A percentile compares a stretch with the other conserved stretches of the same genome.
Evolutionary conservation across 2,329 filamentous ascomycete genomes (phyloP).

Genomic region (Trichophyton verrucosum): DNA sequence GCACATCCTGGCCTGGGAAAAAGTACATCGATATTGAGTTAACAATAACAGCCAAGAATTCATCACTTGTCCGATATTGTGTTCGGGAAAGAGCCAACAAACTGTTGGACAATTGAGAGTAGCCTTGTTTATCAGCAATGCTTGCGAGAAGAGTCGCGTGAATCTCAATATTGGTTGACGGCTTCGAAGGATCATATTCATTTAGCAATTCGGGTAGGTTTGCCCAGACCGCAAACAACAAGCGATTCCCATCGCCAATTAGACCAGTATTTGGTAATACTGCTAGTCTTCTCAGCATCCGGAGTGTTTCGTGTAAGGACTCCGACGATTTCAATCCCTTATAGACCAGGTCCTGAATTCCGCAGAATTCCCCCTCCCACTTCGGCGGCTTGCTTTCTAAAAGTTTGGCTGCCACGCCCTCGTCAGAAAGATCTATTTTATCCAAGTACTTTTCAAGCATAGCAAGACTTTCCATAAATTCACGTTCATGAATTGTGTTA

Average conservation of each 20-base stretch:
- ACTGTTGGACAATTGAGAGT: slow-evolving; percentile 53
- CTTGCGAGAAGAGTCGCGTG: slow-evolving; percentile 58
- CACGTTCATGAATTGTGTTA: slow-evolving; percentile 90
- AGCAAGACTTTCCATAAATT: slow-evolving; percentile 80
- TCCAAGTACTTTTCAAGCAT: slow-evolving; percentile 81
- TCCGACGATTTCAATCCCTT: slow-evolving; percentile 82
- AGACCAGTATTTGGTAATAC: slow-evolving; percentile 66
- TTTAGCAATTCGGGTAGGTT: slow-evolving; percentile 79
- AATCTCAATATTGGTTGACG: slow-evolving; percentile 44
- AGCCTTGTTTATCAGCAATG: slow-evolving; percentile 61
- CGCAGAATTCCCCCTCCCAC: slow-evolving; percentile 84
- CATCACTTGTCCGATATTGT: slow-evolving; percentile 54
- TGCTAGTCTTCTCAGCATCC: slow-evolving; percentile 65
- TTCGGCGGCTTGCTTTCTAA: slow-evolving; percentile 66
- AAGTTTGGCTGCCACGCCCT: slow-evolving; percentile 56
- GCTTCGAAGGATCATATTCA: slow-evolving; percentile 53
- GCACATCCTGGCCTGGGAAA: slow-evolving; percentile 70
- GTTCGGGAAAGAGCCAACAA: slow-evolving; percentile 58
- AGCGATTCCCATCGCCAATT: slow-evolving; percentile 66
- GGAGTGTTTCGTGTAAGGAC: slow-evolving; percentile 65
- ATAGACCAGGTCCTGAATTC: slow-evolving; percentile 72
- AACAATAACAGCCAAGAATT: slow-evolving; percentile 65
- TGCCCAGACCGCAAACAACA: slow-evolving; percentile 80
- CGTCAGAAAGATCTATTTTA: slow-evolving; percentile 67
- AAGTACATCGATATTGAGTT: slow-evolving; percentile 63